Base-by-base conservation (phyloP, 2,329 filamentous ascomycete species). In the Paecilomyces dactylethromorphus region DNA sequence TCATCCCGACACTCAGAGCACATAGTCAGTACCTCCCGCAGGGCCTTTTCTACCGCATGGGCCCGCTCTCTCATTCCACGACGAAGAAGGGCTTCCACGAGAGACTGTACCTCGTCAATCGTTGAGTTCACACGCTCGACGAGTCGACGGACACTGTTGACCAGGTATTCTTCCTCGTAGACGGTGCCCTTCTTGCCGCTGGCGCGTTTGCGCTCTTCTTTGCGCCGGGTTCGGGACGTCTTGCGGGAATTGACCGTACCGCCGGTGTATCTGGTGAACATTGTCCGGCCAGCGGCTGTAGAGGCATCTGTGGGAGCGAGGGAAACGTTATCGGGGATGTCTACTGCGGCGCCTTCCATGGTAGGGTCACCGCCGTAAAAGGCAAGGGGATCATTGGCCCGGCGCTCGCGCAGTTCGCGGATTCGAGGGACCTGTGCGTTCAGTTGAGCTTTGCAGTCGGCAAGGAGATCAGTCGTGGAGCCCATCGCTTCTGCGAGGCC, bases 161-260 rank as follows among this genome's bases (percentile, higher is more conserved):
- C 87, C 4, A 99, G 84, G 73, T 99, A 99, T 74, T 97, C 94
- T 71, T 97, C 93, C 74, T 99, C 94, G 74, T 99, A 99, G 4
- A 99, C 90, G 15, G 91, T 96, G 11, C 94, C 94, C 79, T 97
- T 97, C 73, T 96, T 93, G 24, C 94, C 94, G 7, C 91, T 82
- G 0, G 94, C 94, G 15, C 93, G 86, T 82, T 99, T 99, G 73
- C 96, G 87, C 80, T 99, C 94, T 75, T 99, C 94, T 21, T 92
- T 83, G 24, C 88, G 82, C 56, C 92, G 86, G 70, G 96, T 97
- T 80, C 94, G 96, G 69, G 86, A 89, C 49, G 91, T 96, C 59
- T 89, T 89, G 12, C 92, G 84, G 55, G 1, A 86, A 82, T 21
- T 71, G 22, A 71, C 72, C 7, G 80, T 81, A 61, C 87, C 88